These are phyloP conservation scores for Artemisia argyi DNA, from an alignment of 129 eudicot species.

Conservation along the genomic window DNA sequence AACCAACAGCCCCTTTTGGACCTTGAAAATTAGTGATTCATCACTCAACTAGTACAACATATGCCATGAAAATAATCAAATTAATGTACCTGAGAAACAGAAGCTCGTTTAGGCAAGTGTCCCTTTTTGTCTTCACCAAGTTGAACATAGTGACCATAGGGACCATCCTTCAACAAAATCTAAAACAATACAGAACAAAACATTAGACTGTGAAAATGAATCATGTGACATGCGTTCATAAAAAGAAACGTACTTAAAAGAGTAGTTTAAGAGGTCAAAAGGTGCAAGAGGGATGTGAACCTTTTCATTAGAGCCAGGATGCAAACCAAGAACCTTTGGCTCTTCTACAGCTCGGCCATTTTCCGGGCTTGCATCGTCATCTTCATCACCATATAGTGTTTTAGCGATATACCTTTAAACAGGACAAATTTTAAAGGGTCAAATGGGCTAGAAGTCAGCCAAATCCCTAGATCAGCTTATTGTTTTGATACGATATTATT, in stretches of 20 bases:
- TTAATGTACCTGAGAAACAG: no score
- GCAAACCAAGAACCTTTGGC: slow-evolving; percentile 78
- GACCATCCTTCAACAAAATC: slow-evolving; percentile 87
- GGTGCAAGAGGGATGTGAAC: slow-evolving; percentile 36
- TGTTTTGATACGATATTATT: neutral
- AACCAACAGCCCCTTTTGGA: no score
- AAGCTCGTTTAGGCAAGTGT: no score
- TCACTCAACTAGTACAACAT: no score
- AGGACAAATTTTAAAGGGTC: neutral
- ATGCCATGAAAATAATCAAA: no score
- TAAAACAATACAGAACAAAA: slow-evolving; percentile 19
- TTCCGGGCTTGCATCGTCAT: slow-evolving; percentile 57
- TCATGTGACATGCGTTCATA: neutral
- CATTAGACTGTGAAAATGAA: neutral
- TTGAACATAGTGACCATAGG: slow-evolving; percentile 11
- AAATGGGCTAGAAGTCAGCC: neutral
- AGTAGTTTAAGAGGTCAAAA: slow-evolving; percentile 15
- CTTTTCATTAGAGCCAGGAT: slow-evolving; percentile 81
- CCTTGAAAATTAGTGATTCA: no score
- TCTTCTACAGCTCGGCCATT: slow-evolving; percentile 50
- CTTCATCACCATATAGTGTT: slow-evolving; percentile 76
- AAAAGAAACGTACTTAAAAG: neutral
- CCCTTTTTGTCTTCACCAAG: no score
- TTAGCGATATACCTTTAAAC: slow-evolving; percentile 77
- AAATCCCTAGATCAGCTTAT: neutral